These are phyloP conservation scores for Euphrasia confusa DNA, from an alignment of 257 asterid genomes.

Conservation along the genomic window DNA sequence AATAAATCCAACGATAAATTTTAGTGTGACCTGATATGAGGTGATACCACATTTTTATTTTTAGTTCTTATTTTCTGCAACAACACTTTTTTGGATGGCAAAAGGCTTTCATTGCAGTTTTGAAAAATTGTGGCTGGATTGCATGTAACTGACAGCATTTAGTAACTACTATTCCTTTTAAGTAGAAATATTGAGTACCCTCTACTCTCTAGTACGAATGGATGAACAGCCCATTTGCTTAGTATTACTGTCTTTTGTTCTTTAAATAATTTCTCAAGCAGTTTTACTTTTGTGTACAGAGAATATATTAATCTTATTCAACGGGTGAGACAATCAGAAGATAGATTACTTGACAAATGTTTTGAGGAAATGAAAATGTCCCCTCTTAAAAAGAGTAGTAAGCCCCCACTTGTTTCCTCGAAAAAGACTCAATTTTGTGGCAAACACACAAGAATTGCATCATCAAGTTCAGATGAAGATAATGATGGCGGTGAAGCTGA, in stretches of 20 bases:
- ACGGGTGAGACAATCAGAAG: constrained; percentile 46
- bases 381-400: constrained; percentile 37
- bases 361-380: constrained; percentile 36
- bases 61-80: constrained; percentile 12
- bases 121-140: constrained; percentile 7
- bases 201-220: background rate
- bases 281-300: constrained; percentile 41
- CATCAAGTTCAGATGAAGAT: constrained; percentile 76
- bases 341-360: constrained; percentile 36
- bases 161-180: background rate
- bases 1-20: constrained; percentile 1
- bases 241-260: background rate
- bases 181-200: constrained; percentile 7
- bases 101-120: constrained; percentile 8
- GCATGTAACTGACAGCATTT: constrained; percentile 16
- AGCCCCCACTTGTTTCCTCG: constrained; percentile 54
- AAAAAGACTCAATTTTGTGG: constrained; percentile 47
- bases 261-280: constrained; percentile 17
- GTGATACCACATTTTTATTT: constrained; percentile 9
- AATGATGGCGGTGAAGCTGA: constrained; percentile 43
- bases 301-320: constrained; percentile 40
- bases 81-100: background rate
- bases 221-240: constrained; percentile 10
- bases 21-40: constrained; percentile 10
- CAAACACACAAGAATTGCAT: constrained; percentile 53